Base-by-base conservation (phyloP, 257 asterid genomes). In the Solanum chilense region DNA sequence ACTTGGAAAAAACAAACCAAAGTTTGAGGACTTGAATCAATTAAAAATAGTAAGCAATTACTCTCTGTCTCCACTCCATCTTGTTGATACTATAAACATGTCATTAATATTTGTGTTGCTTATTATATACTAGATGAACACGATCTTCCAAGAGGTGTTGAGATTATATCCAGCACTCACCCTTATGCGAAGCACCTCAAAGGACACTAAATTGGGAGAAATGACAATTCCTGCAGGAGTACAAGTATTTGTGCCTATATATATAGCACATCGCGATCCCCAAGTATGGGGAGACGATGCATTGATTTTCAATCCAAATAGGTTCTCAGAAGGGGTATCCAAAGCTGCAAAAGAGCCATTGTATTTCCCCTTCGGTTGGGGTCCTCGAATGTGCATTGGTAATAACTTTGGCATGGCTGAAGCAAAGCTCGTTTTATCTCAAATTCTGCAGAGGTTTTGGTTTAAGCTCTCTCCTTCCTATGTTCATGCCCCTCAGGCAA, bases 1-100 rank as follows among this genome's bases (percentile, higher is more conserved):
- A n/a, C 47, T 47, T 60, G 91, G 91, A 25, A 89, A 89, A 52
- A 83, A 41, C 35, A 89, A 75, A 60, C 87, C 91, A 23, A 47
- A 83, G 81, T 66, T 86, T 10, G 73, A 83, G 47, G 83, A 81
- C 39, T 31, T 89, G 39, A 89, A 64, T 66, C 89, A 86, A 1
- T 87, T 89, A 23, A 89, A 37, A 86, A n/a, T 89, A 62, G n/a
- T n/a, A n/a, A n/a, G n/a, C n/a, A n/a, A n/a, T n/a, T n/a, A n/a
- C n/a, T n/a, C n/a, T n/a, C n/a, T n/a, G n/a, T n/a, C n/a, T n/a
- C n/a, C n/a, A n/a, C n/a, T n/a, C n/a, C n/a, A n/a, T n/a, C n/a
- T n/a, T n/a, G n/a, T n/a, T n/a, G n/a, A n/a, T n/a, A 33, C 35
- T 33, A 12, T 12, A 45, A 45, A 45, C 56, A 47, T 47, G 56